A percentile compares a stretch with the other conserved stretches of the same genome.
These are phyloP conservation scores for Saussurea involucrata DNA, from an alignment of 129 eudicot genomes.

Conservation along the genomic window DNA sequence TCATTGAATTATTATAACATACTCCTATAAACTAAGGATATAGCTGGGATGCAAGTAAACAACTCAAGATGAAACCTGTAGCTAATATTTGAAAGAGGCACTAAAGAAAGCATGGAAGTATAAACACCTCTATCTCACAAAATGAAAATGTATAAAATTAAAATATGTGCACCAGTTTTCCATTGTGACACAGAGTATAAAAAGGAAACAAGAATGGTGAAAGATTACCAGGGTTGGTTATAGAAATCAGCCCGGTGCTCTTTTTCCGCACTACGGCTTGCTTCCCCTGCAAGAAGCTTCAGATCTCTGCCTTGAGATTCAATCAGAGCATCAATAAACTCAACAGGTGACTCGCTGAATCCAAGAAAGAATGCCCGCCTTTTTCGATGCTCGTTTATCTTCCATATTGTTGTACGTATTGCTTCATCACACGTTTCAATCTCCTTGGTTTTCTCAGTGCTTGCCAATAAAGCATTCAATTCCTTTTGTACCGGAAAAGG, in stretches of 20 bases:
- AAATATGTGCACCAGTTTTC: neutral
- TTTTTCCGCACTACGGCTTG: conserved; percentile 69
- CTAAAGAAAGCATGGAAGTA: neutral
- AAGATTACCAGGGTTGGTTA: conserved; percentile 89
- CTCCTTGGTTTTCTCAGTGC: conserved; percentile 80
- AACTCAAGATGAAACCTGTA: conserved; percentile 10
- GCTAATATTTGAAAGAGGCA: neutral
- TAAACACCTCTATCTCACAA: neutral
- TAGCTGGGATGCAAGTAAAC: neutral
- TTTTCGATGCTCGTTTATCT: conserved; percentile 87
- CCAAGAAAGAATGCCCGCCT: conserved; percentile 96
- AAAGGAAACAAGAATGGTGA: neutral
- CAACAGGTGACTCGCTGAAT: conserved; percentile 91
- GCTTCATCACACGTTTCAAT: conserved; percentile 86
- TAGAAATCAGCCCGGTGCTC: conserved; percentile 83
- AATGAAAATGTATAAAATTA: neutral
- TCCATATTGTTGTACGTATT: conserved; percentile 67
- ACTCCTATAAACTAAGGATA: neutral
- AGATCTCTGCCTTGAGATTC: conserved; percentile 88
- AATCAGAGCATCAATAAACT: conserved; percentile 78
- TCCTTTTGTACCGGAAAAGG: conserved; percentile 85
- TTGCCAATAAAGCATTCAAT: conserved; percentile 67
- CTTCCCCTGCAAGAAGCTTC: conserved; percentile 71
- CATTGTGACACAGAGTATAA: neutral
- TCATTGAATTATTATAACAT: neutral